Conservation (phyloP, 139 green algal genomes). For the Chlorella sp. region DNA sequence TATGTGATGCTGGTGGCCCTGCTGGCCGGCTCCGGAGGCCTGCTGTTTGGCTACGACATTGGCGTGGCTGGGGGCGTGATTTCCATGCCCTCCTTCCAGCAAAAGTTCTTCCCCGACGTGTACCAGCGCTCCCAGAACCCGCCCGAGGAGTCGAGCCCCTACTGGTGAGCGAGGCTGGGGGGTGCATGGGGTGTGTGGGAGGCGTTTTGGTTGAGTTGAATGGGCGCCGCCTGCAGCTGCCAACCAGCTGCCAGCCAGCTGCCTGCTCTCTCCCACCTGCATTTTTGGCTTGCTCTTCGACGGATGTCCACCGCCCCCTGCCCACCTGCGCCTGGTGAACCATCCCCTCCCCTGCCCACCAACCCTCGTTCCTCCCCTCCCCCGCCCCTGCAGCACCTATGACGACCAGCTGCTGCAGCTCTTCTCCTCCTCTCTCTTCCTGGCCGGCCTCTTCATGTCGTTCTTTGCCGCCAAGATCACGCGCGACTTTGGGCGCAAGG, state of each 20-base stretch:
- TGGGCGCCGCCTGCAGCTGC: too few relatives aligned
- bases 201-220: too few relatives aligned
- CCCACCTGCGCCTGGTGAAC: too few relatives aligned
- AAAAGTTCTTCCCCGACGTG: conserved; percentile 67
- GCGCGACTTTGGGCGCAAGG: conserved; percentile 3
- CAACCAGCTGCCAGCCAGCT: too few relatives aligned
- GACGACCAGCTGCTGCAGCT: conserved; percentile 71
- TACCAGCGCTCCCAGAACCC: conserved; percentile 26
- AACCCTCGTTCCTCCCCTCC: background rate
- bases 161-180: too few relatives aligned
- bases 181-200: too few relatives aligned
- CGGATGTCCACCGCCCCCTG: too few relatives aligned
- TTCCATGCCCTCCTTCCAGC: conserved; percentile 56
- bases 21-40: conserved; percentile 48
- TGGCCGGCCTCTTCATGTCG: conserved; percentile 51
- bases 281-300: too few relatives aligned
- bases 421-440: conserved; percentile 80
- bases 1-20: background rate
- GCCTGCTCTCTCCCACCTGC: too few relatives aligned
- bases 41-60: conserved; percentile 69
- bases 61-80: conserved; percentile 62
- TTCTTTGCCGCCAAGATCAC: conserved; percentile 39
- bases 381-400: background rate
- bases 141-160: too few relatives aligned
- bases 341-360: background rate